Percentiles rank a stretch among this genome's conserved stretches.
phyloP scores from a whole-genome alignment of 1,284 basidiomycete genomes.

The Ceratobasidium sp. region DNA sequence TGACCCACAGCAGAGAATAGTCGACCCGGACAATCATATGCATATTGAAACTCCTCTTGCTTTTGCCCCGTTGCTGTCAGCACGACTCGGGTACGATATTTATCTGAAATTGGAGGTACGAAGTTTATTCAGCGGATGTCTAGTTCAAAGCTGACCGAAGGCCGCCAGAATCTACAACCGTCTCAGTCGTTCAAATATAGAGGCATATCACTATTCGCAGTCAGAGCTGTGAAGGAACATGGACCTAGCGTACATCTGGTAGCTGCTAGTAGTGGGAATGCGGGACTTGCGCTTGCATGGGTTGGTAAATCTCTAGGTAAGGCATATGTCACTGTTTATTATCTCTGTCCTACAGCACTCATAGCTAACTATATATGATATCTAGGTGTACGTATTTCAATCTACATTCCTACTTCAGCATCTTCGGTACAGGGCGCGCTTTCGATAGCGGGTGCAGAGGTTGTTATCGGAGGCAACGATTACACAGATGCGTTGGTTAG shows the following conservation, averaged over 20 bases:
- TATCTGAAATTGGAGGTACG: slow-evolving; percentile 75
- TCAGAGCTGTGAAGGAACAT: slow-evolving; percentile 61
- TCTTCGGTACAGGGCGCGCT: slow-evolving; percentile 50
- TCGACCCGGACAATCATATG: background rate
- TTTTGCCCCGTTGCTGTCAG: slow-evolving; percentile 67
- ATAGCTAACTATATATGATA: background rate
- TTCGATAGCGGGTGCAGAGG: slow-evolving; percentile 63
- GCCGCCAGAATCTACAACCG: slow-evolving; percentile 70
- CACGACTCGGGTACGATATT: slow-evolving; percentile 62
- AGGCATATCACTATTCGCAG: slow-evolving; percentile 71
- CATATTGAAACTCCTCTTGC: slow-evolving; percentile 66
- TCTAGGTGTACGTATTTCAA: slow-evolving; percentile 68
- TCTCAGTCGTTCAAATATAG: slow-evolving; percentile 80
- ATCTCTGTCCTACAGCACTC: background rate
- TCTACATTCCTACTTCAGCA: slow-evolving; percentile 64
- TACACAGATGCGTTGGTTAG: slow-evolving; percentile 67
- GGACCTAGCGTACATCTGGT: slow-evolving; percentile 68
- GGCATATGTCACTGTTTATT: background rate
- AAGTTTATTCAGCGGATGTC: slow-evolving; percentile 1
- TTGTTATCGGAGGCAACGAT: slow-evolving; percentile 64
- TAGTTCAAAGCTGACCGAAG: slow-evolving; percentile 7
- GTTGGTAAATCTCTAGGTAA: slow-evolving; percentile 58
- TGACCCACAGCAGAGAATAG: background rate
- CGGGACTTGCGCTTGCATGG: slow-evolving; percentile 74
- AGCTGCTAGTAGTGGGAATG: slow-evolving; percentile 78